phyloP scores from a whole-genome alignment of 768 basidiomycete genomes.

The Daedaleopsis sinensis region DNA sequence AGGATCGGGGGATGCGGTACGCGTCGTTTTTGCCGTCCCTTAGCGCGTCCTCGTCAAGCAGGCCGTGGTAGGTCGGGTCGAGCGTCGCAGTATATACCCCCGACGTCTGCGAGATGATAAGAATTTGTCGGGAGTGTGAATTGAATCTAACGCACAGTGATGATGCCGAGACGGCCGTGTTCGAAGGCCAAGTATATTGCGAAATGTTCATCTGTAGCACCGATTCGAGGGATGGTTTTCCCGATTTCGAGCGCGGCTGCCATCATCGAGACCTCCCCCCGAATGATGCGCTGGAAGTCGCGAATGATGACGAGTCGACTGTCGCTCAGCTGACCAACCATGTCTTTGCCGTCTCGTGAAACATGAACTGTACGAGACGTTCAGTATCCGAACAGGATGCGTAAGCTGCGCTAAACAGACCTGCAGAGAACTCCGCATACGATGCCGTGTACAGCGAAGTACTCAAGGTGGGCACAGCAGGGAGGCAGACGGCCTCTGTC shows the following conservation, averaged over 20 bases:
- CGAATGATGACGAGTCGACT: constrained; percentile 33
- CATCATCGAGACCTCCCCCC: constrained; percentile 21
- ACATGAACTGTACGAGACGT: constrained; percentile 35
- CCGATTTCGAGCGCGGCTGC: constrained; percentile 25
- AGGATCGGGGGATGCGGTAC: constrained; percentile 8
- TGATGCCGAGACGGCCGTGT: constrained; percentile 27
- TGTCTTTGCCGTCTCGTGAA: constrained; percentile 38
- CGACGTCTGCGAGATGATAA: constrained; percentile 18
- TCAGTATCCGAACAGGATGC: neutral
- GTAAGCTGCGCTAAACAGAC: neutral
- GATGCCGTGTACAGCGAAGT: constrained; percentile 15
- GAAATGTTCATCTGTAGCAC: constrained; percentile 11
- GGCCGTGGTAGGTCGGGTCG: constrained; percentile 22
- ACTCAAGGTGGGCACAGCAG: constrained; percentile 1
- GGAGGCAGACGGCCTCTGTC: constrained; percentile 5
- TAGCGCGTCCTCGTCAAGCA: constrained; percentile 15
- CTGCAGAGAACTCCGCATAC: constrained; percentile 18
- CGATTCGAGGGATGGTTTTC: constrained; percentile 9
- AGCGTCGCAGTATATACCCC: constrained; percentile 31
- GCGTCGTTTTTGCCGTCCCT: neutral
- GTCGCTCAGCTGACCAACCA: constrained; percentile 32
- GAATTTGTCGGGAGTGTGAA: neutral
- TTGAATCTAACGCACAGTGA: constrained; percentile 25
- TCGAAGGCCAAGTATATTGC: constrained; percentile 35
- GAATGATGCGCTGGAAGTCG: constrained; percentile 37